phyloP scores from a whole-genome alignment of 176 grass and related monocot species.

The Eleusine coracana region DNA sequence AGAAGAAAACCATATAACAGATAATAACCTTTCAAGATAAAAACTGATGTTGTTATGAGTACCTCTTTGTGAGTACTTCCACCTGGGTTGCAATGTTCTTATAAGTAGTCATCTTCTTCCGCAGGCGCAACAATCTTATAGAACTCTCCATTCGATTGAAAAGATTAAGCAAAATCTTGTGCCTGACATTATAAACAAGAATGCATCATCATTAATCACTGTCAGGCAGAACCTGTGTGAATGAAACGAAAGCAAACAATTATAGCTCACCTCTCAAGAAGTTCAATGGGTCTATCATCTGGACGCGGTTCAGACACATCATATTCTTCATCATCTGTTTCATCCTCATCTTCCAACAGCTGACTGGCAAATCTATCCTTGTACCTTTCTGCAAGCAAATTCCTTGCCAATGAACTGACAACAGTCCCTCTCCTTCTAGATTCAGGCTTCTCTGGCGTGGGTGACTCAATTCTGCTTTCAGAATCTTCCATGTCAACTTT shows the following conservation, averaged over 20 bases:
- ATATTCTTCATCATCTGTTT: slow-evolving; percentile 26
- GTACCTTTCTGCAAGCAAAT: slow-evolving; percentile 64
- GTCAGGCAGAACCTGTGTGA: background rate
- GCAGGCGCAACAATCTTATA: slow-evolving; percentile 77
- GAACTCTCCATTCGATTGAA: slow-evolving; percentile 88
- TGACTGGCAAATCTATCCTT: slow-evolving; percentile 53
- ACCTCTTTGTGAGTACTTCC: slow-evolving; percentile 89
- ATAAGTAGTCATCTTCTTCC: slow-evolving; percentile 75
- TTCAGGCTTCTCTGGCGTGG: slow-evolving; percentile 76
- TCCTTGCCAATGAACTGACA: slow-evolving; percentile 65
- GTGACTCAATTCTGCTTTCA: slow-evolving; percentile 63
- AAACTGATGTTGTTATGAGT: slow-evolving; percentile 31
- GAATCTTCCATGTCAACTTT: slow-evolving; percentile 40
- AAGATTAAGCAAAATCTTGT: slow-evolving; percentile 61
- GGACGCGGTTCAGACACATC: slow-evolving; percentile 5
- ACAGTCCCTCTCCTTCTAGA: slow-evolving; percentile 54
- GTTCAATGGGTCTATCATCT: slow-evolving; percentile 21
- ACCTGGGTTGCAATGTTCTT: slow-evolving; percentile 76
- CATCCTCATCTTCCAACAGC: slow-evolving; percentile 31
- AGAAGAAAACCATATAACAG: slow-evolving; percentile 12
- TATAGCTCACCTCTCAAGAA: slow-evolving; percentile 75
- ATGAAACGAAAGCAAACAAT: slow-evolving; percentile 32
- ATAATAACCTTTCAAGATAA: background rate
- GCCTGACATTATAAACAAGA: slow-evolving; percentile 50
- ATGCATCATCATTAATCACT: slow-evolving; percentile 31